These are phyloP conservation scores for Chenopodium album DNA, from an alignment of 148 eudicot species.

Conservation along the genomic window DNA sequence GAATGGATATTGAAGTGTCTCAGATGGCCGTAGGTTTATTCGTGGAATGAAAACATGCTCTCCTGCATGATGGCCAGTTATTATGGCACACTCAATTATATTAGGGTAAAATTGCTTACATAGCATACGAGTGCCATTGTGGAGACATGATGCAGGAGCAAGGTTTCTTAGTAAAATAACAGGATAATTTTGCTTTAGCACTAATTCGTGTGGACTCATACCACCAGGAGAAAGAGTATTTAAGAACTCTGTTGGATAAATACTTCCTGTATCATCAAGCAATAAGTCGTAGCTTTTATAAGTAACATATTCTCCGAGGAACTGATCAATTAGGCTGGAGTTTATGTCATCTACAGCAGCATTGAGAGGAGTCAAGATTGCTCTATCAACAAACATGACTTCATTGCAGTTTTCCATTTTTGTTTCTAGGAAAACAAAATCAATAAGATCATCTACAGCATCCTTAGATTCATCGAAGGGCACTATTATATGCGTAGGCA, in stretches of 20 bases:
- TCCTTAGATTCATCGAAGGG: background rate
- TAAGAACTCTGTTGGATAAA: background rate
- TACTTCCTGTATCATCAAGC: background rate
- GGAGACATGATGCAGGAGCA: background rate
- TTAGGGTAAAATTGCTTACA: background rate
- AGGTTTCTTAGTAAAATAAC: slow-evolving; percentile 2
- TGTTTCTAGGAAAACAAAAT: too few relatives aligned
- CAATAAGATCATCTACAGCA: too few relatives aligned
- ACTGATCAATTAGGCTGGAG: background rate
- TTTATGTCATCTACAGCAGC: slow-evolving; percentile 1
- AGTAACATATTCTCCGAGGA: background rate
- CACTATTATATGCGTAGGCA: background rate
- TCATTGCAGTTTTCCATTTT: too few relatives aligned
- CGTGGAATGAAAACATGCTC: too few relatives aligned
- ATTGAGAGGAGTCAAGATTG: too few relatives aligned
- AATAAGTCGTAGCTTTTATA: background rate
- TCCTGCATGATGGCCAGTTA: too few relatives aligned
- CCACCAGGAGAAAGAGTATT: background rate
- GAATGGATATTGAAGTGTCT: too few relatives aligned
- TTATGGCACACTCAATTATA: too few relatives aligned
- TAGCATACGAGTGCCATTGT: too few relatives aligned
- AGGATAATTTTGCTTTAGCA: background rate
- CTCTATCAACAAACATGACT: too few relatives aligned
- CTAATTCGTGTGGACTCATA: background rate
- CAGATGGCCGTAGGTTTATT: too few relatives aligned